These are phyloP conservation scores for Saprolegnia diclina DNA, from an alignment of 352 stramenopile species.

Conservation along the genomic window DNA sequence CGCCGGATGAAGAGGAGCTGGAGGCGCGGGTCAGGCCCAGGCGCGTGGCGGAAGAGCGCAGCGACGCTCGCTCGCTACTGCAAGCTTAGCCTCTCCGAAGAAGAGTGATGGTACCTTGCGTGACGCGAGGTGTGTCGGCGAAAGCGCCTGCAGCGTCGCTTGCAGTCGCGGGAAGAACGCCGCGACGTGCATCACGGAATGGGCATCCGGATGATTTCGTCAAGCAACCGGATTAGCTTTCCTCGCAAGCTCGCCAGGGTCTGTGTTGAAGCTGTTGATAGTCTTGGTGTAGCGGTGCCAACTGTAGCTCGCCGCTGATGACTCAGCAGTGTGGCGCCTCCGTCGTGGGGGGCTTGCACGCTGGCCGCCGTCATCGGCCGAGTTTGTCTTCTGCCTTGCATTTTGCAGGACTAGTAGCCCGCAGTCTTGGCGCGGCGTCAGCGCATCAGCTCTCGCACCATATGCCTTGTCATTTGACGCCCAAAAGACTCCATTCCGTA, in stretches of 20 bases:
- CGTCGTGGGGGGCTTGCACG: too few relatives aligned
- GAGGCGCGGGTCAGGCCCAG: conserved; percentile 30
- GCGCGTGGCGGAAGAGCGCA: conserved; percentile 52
- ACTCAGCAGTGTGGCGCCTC: background rate
- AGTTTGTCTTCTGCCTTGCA: too few relatives aligned
- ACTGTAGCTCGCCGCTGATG: background rate
- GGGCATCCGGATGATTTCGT: background rate
- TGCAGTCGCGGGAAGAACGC: background rate
- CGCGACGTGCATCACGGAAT: background rate
- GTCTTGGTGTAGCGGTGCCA: background rate
- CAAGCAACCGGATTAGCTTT: background rate
- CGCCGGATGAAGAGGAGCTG: conserved; percentile 75
- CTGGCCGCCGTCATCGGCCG: too few relatives aligned
- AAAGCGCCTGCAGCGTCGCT: background rate
- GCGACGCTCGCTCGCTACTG: conserved; percentile 63
- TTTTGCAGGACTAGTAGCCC: too few relatives aligned
- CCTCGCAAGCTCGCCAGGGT: background rate
- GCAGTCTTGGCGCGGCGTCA: too few relatives aligned
- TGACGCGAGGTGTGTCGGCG: background rate
- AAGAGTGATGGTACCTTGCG: conserved; percentile 15
- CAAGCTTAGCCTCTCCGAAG: background rate
- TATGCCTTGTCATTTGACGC: too few relatives aligned
- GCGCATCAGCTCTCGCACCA: too few relatives aligned
- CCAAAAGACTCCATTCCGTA: too few relatives aligned
- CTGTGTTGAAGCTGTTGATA: background rate